Conservation (phyloP, 2,329 filamentous ascomycete genomes). For the Epichloe typhina region DNA sequence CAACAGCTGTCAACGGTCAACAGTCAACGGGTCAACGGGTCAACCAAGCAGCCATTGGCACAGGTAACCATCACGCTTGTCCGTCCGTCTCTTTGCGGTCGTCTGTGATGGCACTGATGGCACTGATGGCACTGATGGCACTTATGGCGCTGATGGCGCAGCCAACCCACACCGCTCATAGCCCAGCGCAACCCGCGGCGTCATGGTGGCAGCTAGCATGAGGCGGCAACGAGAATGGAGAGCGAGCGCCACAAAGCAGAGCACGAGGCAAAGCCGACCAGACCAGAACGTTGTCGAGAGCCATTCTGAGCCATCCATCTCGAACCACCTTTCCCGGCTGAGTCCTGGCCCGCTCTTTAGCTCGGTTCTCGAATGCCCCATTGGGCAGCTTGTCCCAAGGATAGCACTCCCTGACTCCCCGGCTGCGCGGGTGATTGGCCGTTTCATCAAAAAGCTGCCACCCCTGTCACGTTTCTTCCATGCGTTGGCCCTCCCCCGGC, state of each 20-base stretch:
- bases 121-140: background rate
- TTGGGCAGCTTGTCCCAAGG: conserved; percentile 34
- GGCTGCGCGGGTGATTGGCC: conserved; percentile 32
- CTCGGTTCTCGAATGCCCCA: conserved; percentile 32
- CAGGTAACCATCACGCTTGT: no score
- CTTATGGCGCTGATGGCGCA: background rate
- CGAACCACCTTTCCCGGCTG: conserved; percentile 16
- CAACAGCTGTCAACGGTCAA: background rate
- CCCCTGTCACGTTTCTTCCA: conserved; percentile 38
- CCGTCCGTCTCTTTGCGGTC: no score
- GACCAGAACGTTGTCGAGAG: background rate
- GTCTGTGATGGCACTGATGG: no score
- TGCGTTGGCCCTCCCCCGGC: conserved; percentile 30
- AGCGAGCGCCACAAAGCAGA: conserved; percentile 2
- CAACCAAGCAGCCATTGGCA: background rate
- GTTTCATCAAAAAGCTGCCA: conserved; percentile 35
- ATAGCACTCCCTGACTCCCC: conserved; percentile 21
- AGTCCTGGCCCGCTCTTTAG: conserved; percentile 29
- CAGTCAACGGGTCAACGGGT: background rate
- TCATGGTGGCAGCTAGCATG: conserved; percentile 1
- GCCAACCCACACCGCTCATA: conserved; percentile 20
- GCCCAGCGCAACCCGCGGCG: background rate
- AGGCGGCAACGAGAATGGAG: background rate
- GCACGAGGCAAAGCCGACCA: background rate
- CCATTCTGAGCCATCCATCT: background rate